Base-by-base conservation (phyloP, 2,329 filamentous ascomycete species). In the Ascocoryne sarcoides region DNA sequence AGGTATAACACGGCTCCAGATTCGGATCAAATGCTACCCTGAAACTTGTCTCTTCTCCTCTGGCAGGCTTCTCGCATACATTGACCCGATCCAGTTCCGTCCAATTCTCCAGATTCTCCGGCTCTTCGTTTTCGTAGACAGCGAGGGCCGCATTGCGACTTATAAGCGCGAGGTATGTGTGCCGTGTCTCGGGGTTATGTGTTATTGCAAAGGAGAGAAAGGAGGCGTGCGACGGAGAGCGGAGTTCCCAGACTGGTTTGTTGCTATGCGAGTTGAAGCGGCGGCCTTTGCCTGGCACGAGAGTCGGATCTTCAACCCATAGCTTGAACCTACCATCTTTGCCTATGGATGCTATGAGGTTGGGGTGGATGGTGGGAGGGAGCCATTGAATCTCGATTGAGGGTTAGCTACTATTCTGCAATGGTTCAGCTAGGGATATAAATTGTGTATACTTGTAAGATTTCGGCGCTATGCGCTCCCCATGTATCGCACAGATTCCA, bases 281-380 rank as follows among this genome's bases (percentile, higher is more conserved):
- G 21, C 84, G 78, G 21, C 88, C 87, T 26, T 75, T 78, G 43
- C 73, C 71, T 0, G 82, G 79, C 1, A 84, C 73, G 36, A 92
- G 83, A 1, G 81, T 83, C 12, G 84, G 79, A 62, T 95, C 87
- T 65, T 95, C 90, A 45, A 84, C 82, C 90, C 90, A 96, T 49
- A 96, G 72, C 60, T 88, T 86, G 68, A 93, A 87, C 61, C 82
- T 81, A 56, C 90, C 86, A 55, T 95, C 90, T 56, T 90, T 84
- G 47, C 85, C 87, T 44, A 95, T 83, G 39, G 84, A 94, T 42
- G 82, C 89, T 52, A 96, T 70, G 54, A 94, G 76, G 58, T 92
- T 79, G 28, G 77, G 87, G 51, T 92, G 92, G 44, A 92, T 80
- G 48, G 85, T 90, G 0, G 88, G 84, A 1, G 88, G 86, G 42